Conservation (phyloP, 306 rosid genomes). For the Canavalia ensiformis region DNA sequence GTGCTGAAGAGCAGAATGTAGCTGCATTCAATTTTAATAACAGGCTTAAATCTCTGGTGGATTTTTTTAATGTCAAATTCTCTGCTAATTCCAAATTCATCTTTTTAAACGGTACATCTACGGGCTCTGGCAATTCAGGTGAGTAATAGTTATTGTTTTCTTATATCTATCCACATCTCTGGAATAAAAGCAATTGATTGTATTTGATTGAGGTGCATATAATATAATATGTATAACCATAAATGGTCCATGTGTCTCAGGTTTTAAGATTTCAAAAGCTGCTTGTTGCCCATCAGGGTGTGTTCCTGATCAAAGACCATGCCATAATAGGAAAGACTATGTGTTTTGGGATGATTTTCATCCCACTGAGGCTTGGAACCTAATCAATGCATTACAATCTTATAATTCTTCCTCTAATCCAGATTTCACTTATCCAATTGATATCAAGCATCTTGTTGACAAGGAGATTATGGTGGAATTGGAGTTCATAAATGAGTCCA, state of each 20-base stretch:
- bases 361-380: conserved; percentile 54
- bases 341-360: conserved; percentile 66
- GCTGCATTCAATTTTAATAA: conserved; percentile 46
- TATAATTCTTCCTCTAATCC: conserved; percentile 22
- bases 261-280: conserved; percentile 36
- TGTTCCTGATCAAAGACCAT: conserved; percentile 35
- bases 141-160: conserved; percentile 33
- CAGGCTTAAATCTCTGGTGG: conserved; percentile 55
- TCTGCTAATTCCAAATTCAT: conserved; percentile 51
- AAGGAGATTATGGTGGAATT: conserved; percentile 27
- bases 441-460: conserved; percentile 51
- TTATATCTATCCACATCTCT: conserved; percentile 24
- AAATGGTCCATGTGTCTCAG: conserved; percentile 48
- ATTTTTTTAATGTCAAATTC: conserved; percentile 37
- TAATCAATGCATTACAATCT: conserved; percentile 20
- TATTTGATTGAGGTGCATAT: background rate
- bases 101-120: conserved; percentile 41
- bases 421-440: conserved; percentile 51
- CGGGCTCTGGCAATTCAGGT: background rate
- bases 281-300: conserved; percentile 59
- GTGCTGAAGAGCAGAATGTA: conserved; percentile 49
- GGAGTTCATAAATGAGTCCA: conserved; percentile 20
- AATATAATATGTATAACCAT: conserved; percentile 26
- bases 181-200: background rate
- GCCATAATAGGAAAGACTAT: conserved; percentile 58